These are phyloP conservation scores for Fusarium compactum DNA, from an alignment of 2,329 filamentous ascomycete genomes.

Conservation along the genomic window DNA sequence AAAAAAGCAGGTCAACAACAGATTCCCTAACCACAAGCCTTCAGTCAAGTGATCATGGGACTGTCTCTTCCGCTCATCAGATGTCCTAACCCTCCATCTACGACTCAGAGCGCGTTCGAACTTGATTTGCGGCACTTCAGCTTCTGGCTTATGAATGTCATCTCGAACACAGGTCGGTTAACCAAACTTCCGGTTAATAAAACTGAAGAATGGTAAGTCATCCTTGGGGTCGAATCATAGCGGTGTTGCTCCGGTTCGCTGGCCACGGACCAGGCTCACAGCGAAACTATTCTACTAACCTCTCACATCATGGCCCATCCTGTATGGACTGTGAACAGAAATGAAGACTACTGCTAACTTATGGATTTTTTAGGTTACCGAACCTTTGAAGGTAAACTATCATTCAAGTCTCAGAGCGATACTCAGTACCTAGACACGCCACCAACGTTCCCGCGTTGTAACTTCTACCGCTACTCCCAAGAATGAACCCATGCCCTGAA, in stretches of 20 bases:
- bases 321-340: not conserved
- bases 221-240: not conserved
- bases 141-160: not conserved
- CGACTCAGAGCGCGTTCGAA: not conserved
- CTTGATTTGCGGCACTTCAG: not conserved
- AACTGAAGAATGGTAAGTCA: not conserved
- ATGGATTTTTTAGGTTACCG: not conserved
- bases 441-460: not conserved
- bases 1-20: not conserved
- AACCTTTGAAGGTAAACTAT: not conserved
- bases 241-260: not conserved
- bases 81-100: not conserved
- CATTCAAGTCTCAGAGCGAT: not conserved
- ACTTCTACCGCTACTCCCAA: not conserved
- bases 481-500: not conserved
- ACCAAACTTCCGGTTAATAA: not conserved
- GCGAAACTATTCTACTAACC: too few species aligned
- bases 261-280: not conserved
- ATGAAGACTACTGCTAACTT: not conserved
- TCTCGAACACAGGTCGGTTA: not conserved
- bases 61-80: not conserved
- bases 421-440: not conserved
- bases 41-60: not conserved
- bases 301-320: not conserved
- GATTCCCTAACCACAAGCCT: not conserved